phyloP scores from a whole-genome alignment of 2,329 filamentous ascomycete genomes.

The Dactylellina parvicollis region DNA sequence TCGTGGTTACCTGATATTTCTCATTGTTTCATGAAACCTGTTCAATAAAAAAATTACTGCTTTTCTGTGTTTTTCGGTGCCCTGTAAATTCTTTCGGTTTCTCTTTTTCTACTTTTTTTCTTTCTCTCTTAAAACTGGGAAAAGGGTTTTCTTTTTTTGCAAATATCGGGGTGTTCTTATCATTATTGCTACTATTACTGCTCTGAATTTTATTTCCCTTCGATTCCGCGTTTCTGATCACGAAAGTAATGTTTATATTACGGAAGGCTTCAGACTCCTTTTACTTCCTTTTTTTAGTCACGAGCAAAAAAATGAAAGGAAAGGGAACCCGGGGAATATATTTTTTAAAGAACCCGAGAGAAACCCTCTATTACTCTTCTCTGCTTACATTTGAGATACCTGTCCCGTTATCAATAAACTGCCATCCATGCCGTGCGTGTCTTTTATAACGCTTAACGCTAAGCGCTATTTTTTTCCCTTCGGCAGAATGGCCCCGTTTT shows the following conservation, averaged over 20 bases:
- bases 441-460: no score
- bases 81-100: conserved; percentile 30
- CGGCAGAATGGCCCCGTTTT: no score
- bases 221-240: conserved; percentile 1
- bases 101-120: conserved; percentile 18
- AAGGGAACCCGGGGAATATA: conserved; percentile 17
- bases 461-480: no score
- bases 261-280: conserved; percentile 36
- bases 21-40: conserved; percentile 36
- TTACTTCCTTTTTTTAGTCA: conserved; percentile 2
- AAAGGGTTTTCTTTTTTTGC: conserved; percentile 42
- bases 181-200: conserved; percentile 40
- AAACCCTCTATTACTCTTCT: neutral
- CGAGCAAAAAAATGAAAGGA: conserved; percentile 11
- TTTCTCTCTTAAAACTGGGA: conserved; percentile 49
- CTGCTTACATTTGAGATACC: neutral
- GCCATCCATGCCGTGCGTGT: no score
- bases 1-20: conserved; percentile 35
- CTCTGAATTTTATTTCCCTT: conserved; percentile 12
- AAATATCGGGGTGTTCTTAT: conserved; percentile 51
- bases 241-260: conserved; percentile 44
- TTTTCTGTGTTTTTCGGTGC: conserved; percentile 34
- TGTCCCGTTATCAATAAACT: no score
- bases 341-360: conserved; percentile 8
- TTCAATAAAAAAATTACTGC: conserved; percentile 37